Conservation (phyloP, 2,329 filamentous ascomycete species). For the Pseudofabraea citricarpa region DNA sequence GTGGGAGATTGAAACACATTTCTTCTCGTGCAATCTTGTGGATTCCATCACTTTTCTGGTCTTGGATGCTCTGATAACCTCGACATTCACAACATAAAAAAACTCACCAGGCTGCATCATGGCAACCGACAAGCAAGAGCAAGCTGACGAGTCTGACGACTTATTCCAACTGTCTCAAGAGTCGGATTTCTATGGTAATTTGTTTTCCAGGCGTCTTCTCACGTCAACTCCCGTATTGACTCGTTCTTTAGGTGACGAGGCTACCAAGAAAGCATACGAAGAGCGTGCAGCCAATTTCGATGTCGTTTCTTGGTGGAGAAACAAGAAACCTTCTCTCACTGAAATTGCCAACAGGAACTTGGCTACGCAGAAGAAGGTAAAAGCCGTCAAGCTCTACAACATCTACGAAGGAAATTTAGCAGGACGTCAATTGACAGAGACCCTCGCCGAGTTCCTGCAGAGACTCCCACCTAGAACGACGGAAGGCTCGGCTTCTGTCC, state of each 20-base stretch:
- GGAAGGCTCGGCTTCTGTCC: slow-evolving; percentile 35
- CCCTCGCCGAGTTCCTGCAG: slow-evolving; percentile 57
- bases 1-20: too few relatives aligned
- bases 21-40: too few relatives aligned
- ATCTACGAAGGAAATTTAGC: slow-evolving; percentile 46
- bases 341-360: slow-evolving; percentile 27
- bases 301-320: slow-evolving; percentile 42
- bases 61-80: too few relatives aligned
- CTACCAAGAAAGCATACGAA: slow-evolving; percentile 42
- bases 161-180: slow-evolving; percentile 31
- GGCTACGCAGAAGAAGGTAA: slow-evolving; percentile 4
- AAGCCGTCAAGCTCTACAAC: slow-evolving; percentile 42
- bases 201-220: slow-evolving; percentile 1
- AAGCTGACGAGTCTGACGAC: slow-evolving; percentile 4
- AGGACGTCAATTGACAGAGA: slow-evolving; percentile 62
- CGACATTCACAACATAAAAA: too few relatives aligned
- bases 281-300: slow-evolving; percentile 47
- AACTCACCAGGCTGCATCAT: too few relatives aligned
- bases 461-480: slow-evolving; percentile 66
- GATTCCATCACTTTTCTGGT: too few relatives aligned
- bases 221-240: slow-evolving; percentile 10
- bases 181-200: slow-evolving; percentile 52
- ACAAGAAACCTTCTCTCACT: slow-evolving; percentile 27
- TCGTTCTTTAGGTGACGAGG: slow-evolving; percentile 45
- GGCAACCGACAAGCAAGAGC: neutral